Evolutionary conservation across 352 stramenopile genomes (phyloP).

Genomic region (Pelagophyceae sp.): DNA sequence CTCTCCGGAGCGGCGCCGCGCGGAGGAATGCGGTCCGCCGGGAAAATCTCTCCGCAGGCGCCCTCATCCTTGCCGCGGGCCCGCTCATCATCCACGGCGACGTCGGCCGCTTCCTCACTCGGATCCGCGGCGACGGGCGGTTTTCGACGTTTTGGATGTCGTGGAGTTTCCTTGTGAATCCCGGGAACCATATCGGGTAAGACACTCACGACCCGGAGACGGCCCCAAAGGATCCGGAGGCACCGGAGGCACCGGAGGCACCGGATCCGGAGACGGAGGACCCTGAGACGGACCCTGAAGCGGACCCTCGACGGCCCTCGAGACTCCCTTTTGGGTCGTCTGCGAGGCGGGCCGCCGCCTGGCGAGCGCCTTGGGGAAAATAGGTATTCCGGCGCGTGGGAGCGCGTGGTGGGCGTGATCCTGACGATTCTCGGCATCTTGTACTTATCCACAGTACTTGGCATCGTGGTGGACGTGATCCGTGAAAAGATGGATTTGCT

Average conservation of each 20-base stretch:
- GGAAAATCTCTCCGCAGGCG: background rate
- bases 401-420: slow-evolving; percentile 29
- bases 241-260: no score
- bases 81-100: background rate
- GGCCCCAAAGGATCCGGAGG: no score
- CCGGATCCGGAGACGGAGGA: no score
- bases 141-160: slow-evolving; percentile 14
- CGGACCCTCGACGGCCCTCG: no score
- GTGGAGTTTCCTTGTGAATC: background rate
- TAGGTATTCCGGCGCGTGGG: background rate
- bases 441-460: slow-evolving; percentile 69
- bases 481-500: slow-evolving; percentile 65
- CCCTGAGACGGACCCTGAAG: no score
- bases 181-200: background rate
- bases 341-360: no score
- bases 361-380: background rate
- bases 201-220: background rate
- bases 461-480: slow-evolving; percentile 66
- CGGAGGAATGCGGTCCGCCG: no score
- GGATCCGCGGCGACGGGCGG: background rate
- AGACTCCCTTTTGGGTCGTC: background rate
- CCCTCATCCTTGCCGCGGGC: background rate
- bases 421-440: slow-evolving; percentile 57
- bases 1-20: no score
- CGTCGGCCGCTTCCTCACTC: background rate